phyloP scores from a whole-genome alignment of 169 alveolate genomes.

The Cryptosporidium tyzzeri region DNA sequence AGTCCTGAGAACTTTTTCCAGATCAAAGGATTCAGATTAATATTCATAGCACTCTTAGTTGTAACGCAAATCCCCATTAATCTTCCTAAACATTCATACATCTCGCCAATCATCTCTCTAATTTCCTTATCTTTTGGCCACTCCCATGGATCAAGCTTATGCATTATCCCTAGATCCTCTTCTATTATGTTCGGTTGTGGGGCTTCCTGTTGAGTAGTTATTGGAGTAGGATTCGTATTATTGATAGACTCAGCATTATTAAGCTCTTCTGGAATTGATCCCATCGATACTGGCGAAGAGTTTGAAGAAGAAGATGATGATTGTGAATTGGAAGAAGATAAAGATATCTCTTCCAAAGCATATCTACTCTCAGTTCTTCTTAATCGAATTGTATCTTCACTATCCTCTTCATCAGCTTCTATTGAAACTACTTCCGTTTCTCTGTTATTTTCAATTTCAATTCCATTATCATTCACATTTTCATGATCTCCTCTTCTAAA shows the following conservation, averaged over 20 bases:
- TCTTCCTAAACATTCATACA: constrained; percentile 92
- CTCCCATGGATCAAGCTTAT: constrained; percentile 71
- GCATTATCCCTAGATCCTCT: constrained; percentile 31
- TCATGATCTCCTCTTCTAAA: constrained; percentile 15
- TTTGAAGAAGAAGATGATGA: constrained; percentile 2
- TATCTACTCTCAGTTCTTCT: constrained; percentile 16
- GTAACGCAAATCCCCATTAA: constrained; percentile 90
- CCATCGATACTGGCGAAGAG: constrained; percentile 15
- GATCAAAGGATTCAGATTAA: constrained; percentile 88
- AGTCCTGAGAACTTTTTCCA: constrained; percentile 87
- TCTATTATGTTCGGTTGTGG: not conserved
- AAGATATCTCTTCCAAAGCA: constrained; percentile 4
- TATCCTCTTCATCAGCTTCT: not conserved
- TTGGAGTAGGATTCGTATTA: constrained; percentile 35
- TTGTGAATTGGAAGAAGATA: not conserved
- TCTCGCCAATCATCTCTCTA: constrained; percentile 67
- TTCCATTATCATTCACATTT: constrained; percentile 16
- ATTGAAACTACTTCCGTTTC: constrained; percentile 76
- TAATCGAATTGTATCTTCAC: not conserved
- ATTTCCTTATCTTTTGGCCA: constrained; percentile 68
- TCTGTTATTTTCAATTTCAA: constrained; percentile 73
- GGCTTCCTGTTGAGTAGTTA: not conserved
- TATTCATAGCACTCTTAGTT: constrained; percentile 87
- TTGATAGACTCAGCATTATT: constrained; percentile 8
- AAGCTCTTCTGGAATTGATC: constrained; percentile 35